phyloP scores from a whole-genome alignment of 192 early-diverging fungal genomes.

The Phlyctochytrium bullatum region DNA sequence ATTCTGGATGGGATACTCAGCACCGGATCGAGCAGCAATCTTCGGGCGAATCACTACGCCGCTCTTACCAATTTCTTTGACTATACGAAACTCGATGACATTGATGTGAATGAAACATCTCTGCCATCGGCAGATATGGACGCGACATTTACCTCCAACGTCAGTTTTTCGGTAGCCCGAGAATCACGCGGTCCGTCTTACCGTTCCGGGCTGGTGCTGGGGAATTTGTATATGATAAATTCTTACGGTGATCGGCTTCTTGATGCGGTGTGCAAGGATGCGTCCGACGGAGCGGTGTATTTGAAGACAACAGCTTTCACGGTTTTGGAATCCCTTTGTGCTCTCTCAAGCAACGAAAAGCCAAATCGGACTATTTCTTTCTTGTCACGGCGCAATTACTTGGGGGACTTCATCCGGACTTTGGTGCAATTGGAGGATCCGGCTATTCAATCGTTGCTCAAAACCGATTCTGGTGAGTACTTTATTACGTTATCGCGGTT shows the following conservation, averaged over 20 bases:
- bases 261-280: constrained; percentile 75
- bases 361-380: constrained; percentile 31
- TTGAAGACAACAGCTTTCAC: constrained; percentile 86
- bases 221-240: constrained; percentile 27
- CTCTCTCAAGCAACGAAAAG: constrained; percentile 27
- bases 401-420: constrained; percentile 43
- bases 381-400: constrained; percentile 45
- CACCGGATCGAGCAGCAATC: constrained; percentile 50
- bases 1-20: constrained; percentile 63
- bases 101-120: not conserved
- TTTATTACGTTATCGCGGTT: too few relatives aligned
- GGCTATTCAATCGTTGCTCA: constrained; percentile 32
- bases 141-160: not conserved
- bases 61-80: constrained; percentile 71
- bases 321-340: constrained; percentile 66
- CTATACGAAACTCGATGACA: constrained; percentile 49
- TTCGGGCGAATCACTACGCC: constrained; percentile 80
- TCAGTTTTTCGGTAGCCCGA: not conserved
- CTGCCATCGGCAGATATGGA: not conserved
- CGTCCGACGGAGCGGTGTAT: constrained; percentile 72
- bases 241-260: constrained; percentile 67
- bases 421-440: constrained; percentile 40
- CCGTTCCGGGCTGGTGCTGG: constrained; percentile 13
- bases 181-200: not conserved
- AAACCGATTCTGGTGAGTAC: constrained; percentile 29